Evolutionary conservation across 1,139 yeast species (phyloP).

Genomic region (Yamadazyma trypodendri): DNA sequence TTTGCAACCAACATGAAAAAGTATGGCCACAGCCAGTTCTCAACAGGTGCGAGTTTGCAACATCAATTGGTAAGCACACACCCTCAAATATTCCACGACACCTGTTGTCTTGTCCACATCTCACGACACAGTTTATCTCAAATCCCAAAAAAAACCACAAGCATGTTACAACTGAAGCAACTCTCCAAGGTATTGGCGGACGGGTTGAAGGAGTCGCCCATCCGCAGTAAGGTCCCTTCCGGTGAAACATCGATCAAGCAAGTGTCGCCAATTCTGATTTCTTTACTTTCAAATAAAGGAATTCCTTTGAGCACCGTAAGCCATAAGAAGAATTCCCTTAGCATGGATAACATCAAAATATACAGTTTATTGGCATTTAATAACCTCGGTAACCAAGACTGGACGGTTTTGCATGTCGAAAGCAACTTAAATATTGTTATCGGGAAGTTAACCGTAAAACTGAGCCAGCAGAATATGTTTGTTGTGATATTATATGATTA

Average conservation of each 20-base stretch:
- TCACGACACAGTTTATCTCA: neutral
- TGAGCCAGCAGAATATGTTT: constrained; percentile 8
- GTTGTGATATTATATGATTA: constrained; percentile 15
- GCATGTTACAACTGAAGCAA: constrained; percentile 50
- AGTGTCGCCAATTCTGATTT: constrained; percentile 35
- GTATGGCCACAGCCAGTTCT: too few relatives aligned
- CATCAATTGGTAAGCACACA: too few relatives aligned
- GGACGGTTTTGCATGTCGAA: constrained; percentile 38
- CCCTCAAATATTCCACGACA: too few relatives aligned
- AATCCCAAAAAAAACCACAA: neutral
- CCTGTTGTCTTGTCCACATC: too few relatives aligned
- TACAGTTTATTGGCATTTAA: constrained; percentile 45
- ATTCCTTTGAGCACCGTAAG: constrained; percentile 40
- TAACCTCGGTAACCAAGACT: constrained; percentile 25
- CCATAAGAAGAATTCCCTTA: constrained; percentile 18
- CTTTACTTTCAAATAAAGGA: constrained; percentile 44
- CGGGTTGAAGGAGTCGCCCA: constrained; percentile 22
- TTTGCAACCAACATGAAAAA: too few relatives aligned
- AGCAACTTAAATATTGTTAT: constrained; percentile 29
- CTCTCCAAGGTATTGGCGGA: constrained; percentile 43
- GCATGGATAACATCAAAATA: constrained; percentile 44
- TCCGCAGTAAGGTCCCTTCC: constrained; percentile 1
- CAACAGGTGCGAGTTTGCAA: too few relatives aligned
- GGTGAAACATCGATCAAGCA: constrained; percentile 2
- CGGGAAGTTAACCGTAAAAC: constrained; percentile 16